Percentiles rank a stretch among this genome's conserved stretches.
These are phyloP conservation scores for Crucihimalaya himalaica DNA, from an alignment of 345 rosid genomes.

Conservation along the genomic window DNA sequence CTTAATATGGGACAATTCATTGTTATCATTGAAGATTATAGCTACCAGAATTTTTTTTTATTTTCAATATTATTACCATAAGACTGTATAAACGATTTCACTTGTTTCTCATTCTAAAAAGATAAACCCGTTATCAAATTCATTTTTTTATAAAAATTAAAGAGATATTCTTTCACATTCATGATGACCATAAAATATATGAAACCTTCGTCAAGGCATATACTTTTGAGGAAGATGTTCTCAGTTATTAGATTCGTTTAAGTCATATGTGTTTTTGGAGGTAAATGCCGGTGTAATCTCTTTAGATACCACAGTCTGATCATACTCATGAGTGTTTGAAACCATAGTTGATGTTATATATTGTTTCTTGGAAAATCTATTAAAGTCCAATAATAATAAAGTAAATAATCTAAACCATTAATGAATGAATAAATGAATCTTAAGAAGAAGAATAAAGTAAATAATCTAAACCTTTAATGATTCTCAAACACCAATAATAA, in stretches of 20 bases:
- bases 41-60: background rate
- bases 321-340: conserved; percentile 1
- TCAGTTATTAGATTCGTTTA: conserved; percentile 32
- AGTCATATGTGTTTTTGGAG: background rate
- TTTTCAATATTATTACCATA: background rate
- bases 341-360: background rate
- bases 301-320: background rate
- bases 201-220: conserved; percentile 34
- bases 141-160: background rate
- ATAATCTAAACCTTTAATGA: no score
- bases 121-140: conserved; percentile 3
- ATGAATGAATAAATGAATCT: no score
- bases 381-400: background rate
- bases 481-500: background rate
- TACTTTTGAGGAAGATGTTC: conserved; percentile 26
- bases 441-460: no score
- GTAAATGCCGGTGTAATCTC: background rate
- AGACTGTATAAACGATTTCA: conserved; percentile 27
- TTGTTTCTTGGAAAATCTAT: background rate
- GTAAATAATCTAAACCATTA: background rate
- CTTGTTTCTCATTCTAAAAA: conserved; percentile 39
- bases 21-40: background rate
- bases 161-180: background rate
- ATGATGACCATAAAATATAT: background rate
- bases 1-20: background rate